A percentile compares a stretch with the other conserved stretches of the same genome.
Evolutionary conservation across 108 stramenopile species (phyloP).

Genomic region (Pseudonitzschia multiseries): DNA sequence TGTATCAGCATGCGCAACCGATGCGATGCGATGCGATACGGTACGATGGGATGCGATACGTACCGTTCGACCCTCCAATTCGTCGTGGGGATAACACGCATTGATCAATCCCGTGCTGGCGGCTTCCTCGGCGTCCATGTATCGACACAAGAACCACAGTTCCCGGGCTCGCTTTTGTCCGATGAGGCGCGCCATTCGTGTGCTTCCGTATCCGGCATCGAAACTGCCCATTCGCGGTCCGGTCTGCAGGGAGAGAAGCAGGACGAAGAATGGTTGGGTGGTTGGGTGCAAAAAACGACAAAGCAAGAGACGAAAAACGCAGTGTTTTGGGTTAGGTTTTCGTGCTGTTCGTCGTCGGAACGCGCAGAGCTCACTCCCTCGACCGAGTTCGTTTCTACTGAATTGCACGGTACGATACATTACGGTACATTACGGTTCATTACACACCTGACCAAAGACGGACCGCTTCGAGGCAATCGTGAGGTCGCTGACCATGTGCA

Average conservation of each 20-base stretch:
- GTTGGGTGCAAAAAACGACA: no score
- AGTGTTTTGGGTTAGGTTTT: no score
- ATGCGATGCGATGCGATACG: no score
- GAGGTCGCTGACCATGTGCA: slow-evolving; percentile 93
- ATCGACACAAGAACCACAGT: slow-evolving; percentile 90
- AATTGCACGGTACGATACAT: no score
- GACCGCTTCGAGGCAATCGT: slow-evolving; percentile 80
- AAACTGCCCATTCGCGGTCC: slow-evolving; percentile 93
- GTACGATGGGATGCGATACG: no score
- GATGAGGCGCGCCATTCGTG: slow-evolving; percentile 82
- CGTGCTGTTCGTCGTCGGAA: no score
- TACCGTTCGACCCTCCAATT: slow-evolving; percentile 74
- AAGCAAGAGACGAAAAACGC: no score
- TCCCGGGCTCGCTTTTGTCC: slow-evolving; percentile 95
- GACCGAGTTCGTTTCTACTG: not conserved
- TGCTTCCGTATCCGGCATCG: slow-evolving; percentile 93
- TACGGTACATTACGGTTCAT: no score
- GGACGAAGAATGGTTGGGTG: not conserved
- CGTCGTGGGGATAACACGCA: slow-evolving; percentile 58
- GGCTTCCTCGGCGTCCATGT: slow-evolving; percentile 86
- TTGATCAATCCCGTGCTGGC: slow-evolving; percentile 90
- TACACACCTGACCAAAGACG: slow-evolving; percentile 84
- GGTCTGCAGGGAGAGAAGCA: slow-evolving; percentile 16
- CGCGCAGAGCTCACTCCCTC: no score
- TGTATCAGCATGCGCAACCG: no score